A percentile compares a stretch with the other conserved stretches of the same genome.
These are phyloP conservation scores for Eucalyptus pauciflora DNA, from an alignment of 345 rosid genomes.

Conservation along the genomic window DNA sequence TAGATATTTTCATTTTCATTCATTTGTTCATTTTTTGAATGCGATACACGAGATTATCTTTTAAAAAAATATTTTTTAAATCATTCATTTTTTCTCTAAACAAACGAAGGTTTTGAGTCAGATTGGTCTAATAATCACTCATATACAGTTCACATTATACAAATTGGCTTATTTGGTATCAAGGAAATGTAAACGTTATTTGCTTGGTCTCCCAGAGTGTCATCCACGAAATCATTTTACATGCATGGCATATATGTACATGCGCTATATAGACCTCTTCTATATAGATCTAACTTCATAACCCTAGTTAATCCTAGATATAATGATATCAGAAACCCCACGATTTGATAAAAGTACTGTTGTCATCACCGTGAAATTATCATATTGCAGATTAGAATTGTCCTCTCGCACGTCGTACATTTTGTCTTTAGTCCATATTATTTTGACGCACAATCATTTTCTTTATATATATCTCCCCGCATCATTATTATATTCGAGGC, in stretches of 20 bases:
- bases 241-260: neutral
- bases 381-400: neutral
- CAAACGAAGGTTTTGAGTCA: neutral
- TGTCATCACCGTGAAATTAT: neutral
- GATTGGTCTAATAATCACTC: neutral
- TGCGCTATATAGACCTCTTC: neutral
- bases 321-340: neutral
- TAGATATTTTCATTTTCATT: neutral
- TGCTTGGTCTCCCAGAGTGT: neutral
- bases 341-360: neutral
- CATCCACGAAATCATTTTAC: neutral
- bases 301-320: neutral
- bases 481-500: neutral
- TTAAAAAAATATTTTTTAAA: no score
- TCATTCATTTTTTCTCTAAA: neutral
- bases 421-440: neutral
- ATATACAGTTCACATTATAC: neutral
- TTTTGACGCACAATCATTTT: neutral
- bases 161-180: neutral
- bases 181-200: neutral
- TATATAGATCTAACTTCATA: neutral
- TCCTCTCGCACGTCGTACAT: neutral
- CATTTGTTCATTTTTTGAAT: no score
- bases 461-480: neutral
- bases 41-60: neutral